Evolutionary conservation across 805 yeast genomes (phyloP), one percentile per base, ranked within the genome.

Genomic region (Zygoascus bituminiphila): DNA sequence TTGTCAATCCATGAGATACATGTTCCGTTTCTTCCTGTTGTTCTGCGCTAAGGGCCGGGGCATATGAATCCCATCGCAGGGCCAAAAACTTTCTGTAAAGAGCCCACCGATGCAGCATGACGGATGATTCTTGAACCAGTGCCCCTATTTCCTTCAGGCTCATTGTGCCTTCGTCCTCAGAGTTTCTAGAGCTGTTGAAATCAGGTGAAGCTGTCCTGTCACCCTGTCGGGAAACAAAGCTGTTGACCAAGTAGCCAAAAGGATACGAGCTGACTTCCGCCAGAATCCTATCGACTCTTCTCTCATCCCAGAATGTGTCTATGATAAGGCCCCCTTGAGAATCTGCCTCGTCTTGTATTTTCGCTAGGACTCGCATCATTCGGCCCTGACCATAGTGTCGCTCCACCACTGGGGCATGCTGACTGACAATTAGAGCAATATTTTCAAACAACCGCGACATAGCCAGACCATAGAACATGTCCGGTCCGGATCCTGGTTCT

Each of bases 281-380:
- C 21, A 84, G 56, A 7, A 75, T 61, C 51, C 76, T 72, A 24
- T 74, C 80, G 3, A 88, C 59, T 23, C 81, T 71, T 53, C 86
- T 75, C 24, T 78, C 74, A 56, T 89, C 97, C 68, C 81, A 77
- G 59, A 86, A 87, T 0, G 93, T 85, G 63, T 91, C 98, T 47
- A 85, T 72, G 3, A 93, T 84, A 40, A 93, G 70, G 0, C 95
- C 94, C 22, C 91, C 82, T 61, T 93, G 98, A n/a, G 89, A 73
- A 61, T 93, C 98, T 25, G 93, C 82, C 61, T 93, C 98, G 44
- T 77, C 71, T 65, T 91, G 95, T 26, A 93, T 82, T 44, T 77
- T 77, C 17, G 76, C 78, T 56, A 89, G 73, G 8, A 91, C 88
- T 29, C 74, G 73, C 2, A 74, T 67, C 72, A 89, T 80, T 21